Conservation (phyloP, 768 basidiomycete genomes). For the Glaciozyma antarctica region DNA sequence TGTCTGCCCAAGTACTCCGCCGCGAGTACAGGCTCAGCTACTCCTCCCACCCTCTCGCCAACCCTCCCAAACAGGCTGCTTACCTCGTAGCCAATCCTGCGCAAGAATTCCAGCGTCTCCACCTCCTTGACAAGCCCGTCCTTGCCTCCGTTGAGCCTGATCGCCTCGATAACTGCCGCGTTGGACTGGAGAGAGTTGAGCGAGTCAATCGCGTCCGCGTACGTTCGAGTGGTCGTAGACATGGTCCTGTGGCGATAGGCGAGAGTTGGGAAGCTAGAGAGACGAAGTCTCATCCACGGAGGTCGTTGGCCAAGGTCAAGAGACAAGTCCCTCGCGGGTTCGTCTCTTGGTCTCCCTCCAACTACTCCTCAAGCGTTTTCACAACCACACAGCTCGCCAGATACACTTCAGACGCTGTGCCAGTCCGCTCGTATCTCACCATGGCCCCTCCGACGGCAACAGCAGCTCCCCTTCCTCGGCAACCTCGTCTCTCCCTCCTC, state of each 20-base stretch:
- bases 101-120: conserved; percentile 83
- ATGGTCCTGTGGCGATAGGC: neutral
- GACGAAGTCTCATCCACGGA: too few species aligned
- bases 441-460: too few species aligned
- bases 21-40: neutral
- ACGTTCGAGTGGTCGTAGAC: conserved; percentile 6
- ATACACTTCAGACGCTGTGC: too few species aligned
- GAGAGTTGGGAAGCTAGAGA: too few species aligned
- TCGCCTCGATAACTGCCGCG: conserved; percentile 79
- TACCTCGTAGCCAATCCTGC: conserved; percentile 76
- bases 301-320: too few species aligned
- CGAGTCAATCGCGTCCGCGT: conserved; percentile 41
- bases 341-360: too few species aligned
- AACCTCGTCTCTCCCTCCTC: too few species aligned
- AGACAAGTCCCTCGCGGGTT: too few species aligned
- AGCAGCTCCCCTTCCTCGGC: too few species aligned
- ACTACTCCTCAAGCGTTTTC: too few species aligned
- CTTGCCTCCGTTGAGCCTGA: conserved; percentile 60
- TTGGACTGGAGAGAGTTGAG: conserved; percentile 57
- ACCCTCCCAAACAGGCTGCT: conserved; percentile 30
- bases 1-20: neutral
- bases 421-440: too few species aligned
- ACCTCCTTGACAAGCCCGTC: conserved; percentile 58
- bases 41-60: neutral
- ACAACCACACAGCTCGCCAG: too few species aligned